These are phyloP conservation scores for Lasiodiplodia gonubiensis DNA, from an alignment of 2,329 filamentous ascomycete species.

Conservation along the genomic window DNA sequence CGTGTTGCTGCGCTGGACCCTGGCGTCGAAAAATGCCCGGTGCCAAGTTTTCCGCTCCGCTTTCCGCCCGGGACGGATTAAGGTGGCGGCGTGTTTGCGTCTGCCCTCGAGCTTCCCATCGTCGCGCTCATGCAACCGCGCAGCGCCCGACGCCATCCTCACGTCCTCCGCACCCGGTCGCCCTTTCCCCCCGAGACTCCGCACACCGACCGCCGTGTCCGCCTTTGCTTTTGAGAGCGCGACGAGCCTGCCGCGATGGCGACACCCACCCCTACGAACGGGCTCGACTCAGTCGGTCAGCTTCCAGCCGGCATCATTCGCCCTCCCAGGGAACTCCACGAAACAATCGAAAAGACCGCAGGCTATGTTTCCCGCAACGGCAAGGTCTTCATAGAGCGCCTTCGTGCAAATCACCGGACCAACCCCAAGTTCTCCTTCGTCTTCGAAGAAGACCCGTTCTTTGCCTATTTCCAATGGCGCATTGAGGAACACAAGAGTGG, in stretches of 20 bases:
- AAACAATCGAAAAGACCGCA: slow-evolving; percentile 89
- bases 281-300: slow-evolving; percentile 64
- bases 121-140: background rate
- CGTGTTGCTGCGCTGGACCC: too few relatives aligned
- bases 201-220: background rate
- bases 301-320: slow-evolving; percentile 78
- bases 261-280: background rate
- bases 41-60: background rate
- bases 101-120: slow-evolving; percentile 3
- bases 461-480: slow-evolving; percentile 89
- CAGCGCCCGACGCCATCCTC: background rate
- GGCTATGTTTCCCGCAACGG: slow-evolving; percentile 80
- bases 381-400: slow-evolving; percentile 75
- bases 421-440: slow-evolving; percentile 95
- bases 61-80: background rate
- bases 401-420: slow-evolving; percentile 80
- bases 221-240: background rate
- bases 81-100: background rate
- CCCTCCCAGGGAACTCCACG: slow-evolving; percentile 82
- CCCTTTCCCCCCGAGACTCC: background rate
- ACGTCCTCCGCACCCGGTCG: background rate
- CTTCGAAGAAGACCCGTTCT: slow-evolving; percentile 78
- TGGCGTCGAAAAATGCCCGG: background rate
- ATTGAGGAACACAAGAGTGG: slow-evolving; percentile 84
- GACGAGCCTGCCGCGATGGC: slow-evolving; percentile 5